Base-by-base conservation (phyloP, 371 early-diverging fungal genomes). In the Umbelopsis sp. region DNA sequence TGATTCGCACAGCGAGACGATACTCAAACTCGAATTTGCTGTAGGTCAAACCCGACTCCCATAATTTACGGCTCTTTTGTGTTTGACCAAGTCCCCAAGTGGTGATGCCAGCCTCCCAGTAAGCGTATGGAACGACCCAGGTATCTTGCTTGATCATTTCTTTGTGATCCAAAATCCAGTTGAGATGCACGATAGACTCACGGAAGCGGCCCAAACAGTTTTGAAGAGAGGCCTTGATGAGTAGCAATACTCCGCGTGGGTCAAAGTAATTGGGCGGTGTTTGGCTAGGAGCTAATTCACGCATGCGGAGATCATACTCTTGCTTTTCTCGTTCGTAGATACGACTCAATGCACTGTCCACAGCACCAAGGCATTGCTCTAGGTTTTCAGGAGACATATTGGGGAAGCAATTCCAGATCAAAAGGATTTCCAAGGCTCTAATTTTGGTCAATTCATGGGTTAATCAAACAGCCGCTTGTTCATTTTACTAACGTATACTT, bases 31-130 rank as follows among this genome's bases (percentile, higher is more conserved):
- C 52, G n/a, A 74, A 71, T 24, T 78, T 75, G 53, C 72, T 66
- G 66, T 64, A 74, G 6, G 70, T 44, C n/a, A 74, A 45, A 6
- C 74, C 76, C 18, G 29, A 37, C 37, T 78, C 71, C 78, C 78
- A 78, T 20, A 63, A 24, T 62, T 73, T 75, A 69, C 84, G 70
- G 9, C 76, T 79, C 66, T 85, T 82, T 38, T 82, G 82, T 11
- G 79, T 73, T 8, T 79, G 75, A 51, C 82, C 81, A 25, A 77
- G 74, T 25, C 78, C 69, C 87, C 86, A 87, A 35, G 78, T 77
- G 4, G 82, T 80, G 16, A 86, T 83, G 45, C 89, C 89, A 2
- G 86, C 81, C 70, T 89, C 89, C 83, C 88, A 89, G 69, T 81
- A 87, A 22, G 88, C 81, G 69, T 86, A 89, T 10, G 89, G 89